These are phyloP conservation scores for Carex kokanica DNA, from an alignment of 176 grass and related monocot genomes.

Conservation along the genomic window DNA sequence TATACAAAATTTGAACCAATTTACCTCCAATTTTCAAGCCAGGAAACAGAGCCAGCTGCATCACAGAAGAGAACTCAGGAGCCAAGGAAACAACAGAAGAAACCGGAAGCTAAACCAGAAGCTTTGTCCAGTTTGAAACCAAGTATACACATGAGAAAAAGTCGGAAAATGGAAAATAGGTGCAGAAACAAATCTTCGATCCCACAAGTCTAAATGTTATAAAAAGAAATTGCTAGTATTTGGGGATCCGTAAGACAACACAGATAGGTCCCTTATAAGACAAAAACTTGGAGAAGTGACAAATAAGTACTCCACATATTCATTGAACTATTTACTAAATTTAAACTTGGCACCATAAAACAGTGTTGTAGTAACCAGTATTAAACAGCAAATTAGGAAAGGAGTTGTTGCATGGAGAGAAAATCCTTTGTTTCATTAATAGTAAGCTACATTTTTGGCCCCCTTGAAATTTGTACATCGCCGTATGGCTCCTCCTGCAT, in stretches of 20 bases:
- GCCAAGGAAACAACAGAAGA: too few relatives aligned
- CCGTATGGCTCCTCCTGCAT: slow-evolving; percentile 49
- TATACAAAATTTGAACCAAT: not conserved
- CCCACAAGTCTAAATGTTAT: not conserved
- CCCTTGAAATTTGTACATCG: slow-evolving; percentile 72
- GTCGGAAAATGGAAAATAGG: not conserved
- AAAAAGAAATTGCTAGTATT: not conserved
- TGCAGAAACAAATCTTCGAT: not conserved
- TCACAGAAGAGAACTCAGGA: too few relatives aligned
- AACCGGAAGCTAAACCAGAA: too few relatives aligned
- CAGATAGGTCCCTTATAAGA: not conserved
- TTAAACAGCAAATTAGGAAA: slow-evolving; percentile 2
- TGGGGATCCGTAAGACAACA: not conserved
- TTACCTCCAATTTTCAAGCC: not conserved
- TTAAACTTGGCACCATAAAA: not conserved
- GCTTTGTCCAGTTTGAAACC: too few relatives aligned
- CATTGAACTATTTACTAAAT: not conserved
- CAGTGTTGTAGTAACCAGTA: not conserved
- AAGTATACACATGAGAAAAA: too few relatives aligned
- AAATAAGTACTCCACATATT: not conserved
- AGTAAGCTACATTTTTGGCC: slow-evolving; percentile 56
- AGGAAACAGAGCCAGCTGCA: not conserved
- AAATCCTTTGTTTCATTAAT: not conserved
- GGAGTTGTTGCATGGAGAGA: not conserved
- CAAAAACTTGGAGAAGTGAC: not conserved